Evolutionary conservation across 2,329 filamentous ascomycete species (phyloP).

Genomic region (Drechslerella coelobrocha): DNA sequence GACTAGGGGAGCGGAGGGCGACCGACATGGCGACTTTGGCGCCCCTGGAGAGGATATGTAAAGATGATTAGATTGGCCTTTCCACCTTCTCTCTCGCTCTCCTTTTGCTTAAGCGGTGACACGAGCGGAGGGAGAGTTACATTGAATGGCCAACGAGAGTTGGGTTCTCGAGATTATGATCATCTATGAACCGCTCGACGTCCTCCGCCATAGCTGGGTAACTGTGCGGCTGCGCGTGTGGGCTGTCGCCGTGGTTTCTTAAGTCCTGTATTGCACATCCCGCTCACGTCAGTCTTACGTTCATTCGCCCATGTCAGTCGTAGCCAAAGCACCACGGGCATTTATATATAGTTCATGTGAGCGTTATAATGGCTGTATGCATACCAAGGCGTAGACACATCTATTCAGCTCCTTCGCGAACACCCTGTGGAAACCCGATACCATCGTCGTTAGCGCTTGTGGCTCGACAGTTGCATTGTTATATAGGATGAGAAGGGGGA

Average conservation of each 20-base stretch:
- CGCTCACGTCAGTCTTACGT: slow-evolving; percentile 2
- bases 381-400: slow-evolving; percentile 80
- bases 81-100: no score
- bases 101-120: no score
- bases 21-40: slow-evolving; percentile 92
- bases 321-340: no score
- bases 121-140: slow-evolving; percentile 60
- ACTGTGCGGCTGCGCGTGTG: slow-evolving; percentile 76
- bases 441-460: slow-evolving; percentile 11
- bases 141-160: slow-evolving; percentile 94
- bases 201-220: slow-evolving; percentile 84
- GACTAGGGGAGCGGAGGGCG: slow-evolving; percentile 72
- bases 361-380: background rate
- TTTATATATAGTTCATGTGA: background rate
- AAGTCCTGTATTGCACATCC: slow-evolving; percentile 68
- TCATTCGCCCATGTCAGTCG: no score
- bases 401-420: slow-evolving; percentile 81
- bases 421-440: slow-evolving; percentile 64
- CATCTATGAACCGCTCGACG: slow-evolving; percentile 76
- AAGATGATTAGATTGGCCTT: slow-evolving; percentile 13
- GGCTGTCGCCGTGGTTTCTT: slow-evolving; percentile 90
- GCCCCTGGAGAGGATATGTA: slow-evolving; percentile 66
- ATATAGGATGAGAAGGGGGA: slow-evolving; percentile 11
- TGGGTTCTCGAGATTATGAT: slow-evolving; percentile 72
- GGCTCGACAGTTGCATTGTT: no score